phyloP scores from a whole-genome alignment of 495 filamentous ascomycete genomes.

The Acidomyces sp. region DNA sequence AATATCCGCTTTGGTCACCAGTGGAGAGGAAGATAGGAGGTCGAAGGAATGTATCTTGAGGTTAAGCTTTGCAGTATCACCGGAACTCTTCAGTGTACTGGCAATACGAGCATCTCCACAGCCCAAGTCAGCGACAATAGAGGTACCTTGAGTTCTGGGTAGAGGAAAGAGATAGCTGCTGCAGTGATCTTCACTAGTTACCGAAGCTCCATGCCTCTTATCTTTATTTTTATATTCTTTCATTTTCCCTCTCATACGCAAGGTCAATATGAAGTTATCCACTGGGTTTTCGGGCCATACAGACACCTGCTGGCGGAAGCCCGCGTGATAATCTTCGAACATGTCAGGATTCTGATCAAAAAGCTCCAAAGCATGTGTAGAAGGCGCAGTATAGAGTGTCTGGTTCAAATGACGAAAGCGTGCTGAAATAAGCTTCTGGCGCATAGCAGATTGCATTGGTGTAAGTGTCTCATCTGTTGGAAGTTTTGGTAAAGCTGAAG shows the following conservation, averaged over 20 bases:
- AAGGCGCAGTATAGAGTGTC: slow-evolving; percentile 85
- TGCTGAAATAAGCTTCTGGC: slow-evolving; percentile 77
- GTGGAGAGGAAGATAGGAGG: slow-evolving; percentile 34
- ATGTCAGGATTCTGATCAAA: slow-evolving; percentile 74
- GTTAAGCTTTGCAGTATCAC: slow-evolving; percentile 44
- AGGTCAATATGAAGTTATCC: slow-evolving; percentile 57
- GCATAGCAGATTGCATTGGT: slow-evolving; percentile 85
- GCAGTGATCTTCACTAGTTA: background rate
- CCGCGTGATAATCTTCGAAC: slow-evolving; percentile 87
- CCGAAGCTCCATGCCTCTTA: background rate
- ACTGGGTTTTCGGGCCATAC: slow-evolving; percentile 95
- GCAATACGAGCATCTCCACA: slow-evolving; percentile 69
- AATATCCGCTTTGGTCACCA: slow-evolving; percentile 80
- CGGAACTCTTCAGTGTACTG: slow-evolving; percentile 37
- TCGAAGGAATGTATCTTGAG: slow-evolving; percentile 57
- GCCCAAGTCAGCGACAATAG: slow-evolving; percentile 77
- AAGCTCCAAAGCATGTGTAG: slow-evolving; percentile 58
- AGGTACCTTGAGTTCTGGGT: slow-evolving; percentile 35
- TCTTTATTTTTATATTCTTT: slow-evolving; percentile 25
- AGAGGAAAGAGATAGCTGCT: background rate
- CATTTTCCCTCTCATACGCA: slow-evolving; percentile 45
- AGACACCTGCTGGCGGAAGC: slow-evolving; percentile 86
- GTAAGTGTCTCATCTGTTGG: slow-evolving; percentile 50
- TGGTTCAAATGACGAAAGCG: slow-evolving; percentile 97
- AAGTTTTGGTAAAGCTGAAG: slow-evolving; percentile 25